A percentile compares a stretch with the other conserved stretches of the same genome.
Conservation (phyloP, 2,329 filamentous ascomycete species). For the Talaromyces sp. region DNA sequence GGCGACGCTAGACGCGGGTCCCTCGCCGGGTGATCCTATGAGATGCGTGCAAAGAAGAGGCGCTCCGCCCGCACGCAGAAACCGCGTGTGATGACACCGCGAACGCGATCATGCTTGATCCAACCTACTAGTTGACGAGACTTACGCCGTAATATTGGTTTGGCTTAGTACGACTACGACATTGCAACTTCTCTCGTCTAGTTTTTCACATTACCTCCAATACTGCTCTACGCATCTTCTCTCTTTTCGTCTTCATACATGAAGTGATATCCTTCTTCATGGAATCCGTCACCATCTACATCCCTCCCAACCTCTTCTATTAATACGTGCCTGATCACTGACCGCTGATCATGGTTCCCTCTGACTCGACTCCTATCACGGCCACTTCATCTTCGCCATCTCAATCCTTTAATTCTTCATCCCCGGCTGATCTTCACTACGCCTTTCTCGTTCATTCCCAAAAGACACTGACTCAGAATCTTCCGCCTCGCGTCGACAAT, state of each 20-base stretch:
- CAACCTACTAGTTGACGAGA: neutral
- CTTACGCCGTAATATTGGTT: neutral
- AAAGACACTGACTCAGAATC: constrained; percentile 53
- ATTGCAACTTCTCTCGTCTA: neutral
- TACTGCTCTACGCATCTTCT: neutral
- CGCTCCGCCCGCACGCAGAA: constrained; percentile 1
- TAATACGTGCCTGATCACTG: neutral
- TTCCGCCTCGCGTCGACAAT: constrained; percentile 58
- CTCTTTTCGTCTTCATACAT: neutral
- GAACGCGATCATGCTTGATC: neutral
- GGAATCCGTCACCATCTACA: constrained; percentile 1
- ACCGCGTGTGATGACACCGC: constrained; percentile 6
- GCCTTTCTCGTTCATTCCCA: constrained; percentile 61
- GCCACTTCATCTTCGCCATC: constrained; percentile 33
- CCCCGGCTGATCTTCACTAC: constrained; percentile 40
- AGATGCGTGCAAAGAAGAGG: neutral
- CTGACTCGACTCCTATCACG: constrained; percentile 28
- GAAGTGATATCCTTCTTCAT: neutral
- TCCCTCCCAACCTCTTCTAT: neutral
- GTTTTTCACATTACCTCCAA: neutral
- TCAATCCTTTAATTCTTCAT: constrained; percentile 28
- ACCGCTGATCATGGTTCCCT: constrained; percentile 33
- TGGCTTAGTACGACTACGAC: neutral
- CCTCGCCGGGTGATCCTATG: neutral
- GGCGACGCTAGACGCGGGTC: neutral